Conservation (phyloP, 805 yeast species). For the Citeromyces nyonsensis region DNA sequence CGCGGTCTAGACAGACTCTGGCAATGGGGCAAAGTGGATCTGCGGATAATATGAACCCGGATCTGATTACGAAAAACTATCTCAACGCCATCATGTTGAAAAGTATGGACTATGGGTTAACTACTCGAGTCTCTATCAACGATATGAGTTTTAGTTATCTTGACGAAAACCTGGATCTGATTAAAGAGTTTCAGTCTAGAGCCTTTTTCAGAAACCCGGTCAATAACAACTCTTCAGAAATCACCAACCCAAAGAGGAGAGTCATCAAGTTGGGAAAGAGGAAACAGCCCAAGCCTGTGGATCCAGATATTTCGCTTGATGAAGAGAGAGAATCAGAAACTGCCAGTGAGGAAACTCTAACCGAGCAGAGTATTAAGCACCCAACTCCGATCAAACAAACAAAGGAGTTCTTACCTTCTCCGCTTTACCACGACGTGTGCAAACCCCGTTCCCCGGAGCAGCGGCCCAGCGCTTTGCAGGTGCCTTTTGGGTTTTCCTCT, state of each 20-base stretch:
- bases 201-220: slow-evolving; percentile 16
- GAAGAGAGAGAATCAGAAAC: too few relatives aligned
- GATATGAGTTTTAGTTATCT: slow-evolving; percentile 11
- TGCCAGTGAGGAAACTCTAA: too few relatives aligned
- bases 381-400: too few relatives aligned
- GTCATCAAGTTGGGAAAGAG: slow-evolving; percentile 16
- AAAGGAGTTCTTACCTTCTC: too few relatives aligned
- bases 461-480: too few relatives aligned
- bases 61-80: slow-evolving; percentile 16
- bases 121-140: slow-evolving; percentile 3
- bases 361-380: too few relatives aligned
- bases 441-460: too few relatives aligned
- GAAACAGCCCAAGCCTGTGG: slow-evolving; percentile 1
- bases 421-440: too few relatives aligned
- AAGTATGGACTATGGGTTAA: neutral
- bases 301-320: neutral
- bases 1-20: slow-evolving; percentile 67
- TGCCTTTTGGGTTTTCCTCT: too few relatives aligned
- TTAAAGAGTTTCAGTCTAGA: slow-evolving; percentile 28
- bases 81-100: slow-evolving; percentile 12
- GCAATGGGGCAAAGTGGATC: slow-evolving; percentile 31
- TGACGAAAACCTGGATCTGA: slow-evolving; percentile 20
- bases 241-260: slow-evolving; percentile 20
- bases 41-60: slow-evolving; percentile 16
- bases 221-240: slow-evolving; percentile 4